Percentiles rank a stretch among this genome's conserved stretches.
phyloP scores from a whole-genome alignment of 1,284 basidiomycete species.

The Malassezia psittaci region DNA sequence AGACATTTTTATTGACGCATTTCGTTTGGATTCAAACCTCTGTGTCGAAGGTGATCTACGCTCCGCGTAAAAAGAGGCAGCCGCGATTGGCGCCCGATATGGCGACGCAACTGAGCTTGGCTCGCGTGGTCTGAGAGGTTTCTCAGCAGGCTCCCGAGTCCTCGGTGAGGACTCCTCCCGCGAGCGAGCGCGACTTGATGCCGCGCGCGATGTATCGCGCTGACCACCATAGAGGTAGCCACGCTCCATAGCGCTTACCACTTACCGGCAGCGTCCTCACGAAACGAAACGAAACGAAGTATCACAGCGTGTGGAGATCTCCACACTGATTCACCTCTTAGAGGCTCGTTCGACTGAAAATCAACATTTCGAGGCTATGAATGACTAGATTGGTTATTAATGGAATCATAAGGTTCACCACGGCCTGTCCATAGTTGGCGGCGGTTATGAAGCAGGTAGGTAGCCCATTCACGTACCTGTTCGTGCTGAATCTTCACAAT shows the following conservation, averaged over 20 bases:
- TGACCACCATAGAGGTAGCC: constrained; percentile 3
- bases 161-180: background rate
- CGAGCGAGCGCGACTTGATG: background rate
- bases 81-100: constrained; percentile 12
- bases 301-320: background rate
- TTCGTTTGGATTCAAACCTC: too few species aligned
- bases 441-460: constrained; percentile 9
- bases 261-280: too few species aligned
- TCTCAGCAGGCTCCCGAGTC: background rate
- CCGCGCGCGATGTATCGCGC: background rate
- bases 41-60: background rate
- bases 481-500: constrained; percentile 26
- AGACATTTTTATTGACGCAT: too few species aligned
- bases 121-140: constrained; percentile 5
- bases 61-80: constrained; percentile 6
- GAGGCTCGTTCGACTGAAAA: background rate
- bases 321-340: background rate
- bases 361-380: too few species aligned
- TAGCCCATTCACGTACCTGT: constrained; percentile 24
- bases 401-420: constrained; percentile 6
- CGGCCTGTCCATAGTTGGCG: constrained; percentile 7
- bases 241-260: constrained; percentile 10
- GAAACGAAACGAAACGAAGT: background rate
- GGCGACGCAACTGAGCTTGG: constrained; percentile 3
- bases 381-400: too few species aligned